Evolutionary conservation across 2,329 filamentous ascomycete genomes (phyloP).

Genomic region (Didymella arachidicola): DNA sequence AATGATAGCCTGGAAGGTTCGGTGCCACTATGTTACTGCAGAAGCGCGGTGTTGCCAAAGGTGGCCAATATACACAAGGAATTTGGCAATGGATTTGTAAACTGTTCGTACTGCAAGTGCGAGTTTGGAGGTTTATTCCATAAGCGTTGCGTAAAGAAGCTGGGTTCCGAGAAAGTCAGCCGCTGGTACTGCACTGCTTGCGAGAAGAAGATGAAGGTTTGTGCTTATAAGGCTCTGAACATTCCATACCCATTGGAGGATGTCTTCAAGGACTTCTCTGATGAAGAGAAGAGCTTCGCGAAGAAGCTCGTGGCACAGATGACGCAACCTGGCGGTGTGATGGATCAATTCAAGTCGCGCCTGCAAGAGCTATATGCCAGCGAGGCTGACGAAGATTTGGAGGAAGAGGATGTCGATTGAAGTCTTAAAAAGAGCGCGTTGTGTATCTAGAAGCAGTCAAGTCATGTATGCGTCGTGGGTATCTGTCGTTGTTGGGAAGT

Average conservation of each 20-base stretch:
- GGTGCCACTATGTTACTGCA: conserved; percentile 34
- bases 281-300: neutral
- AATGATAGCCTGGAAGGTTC: neutral
- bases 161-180: conserved; percentile 28
- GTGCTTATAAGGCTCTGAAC: conserved; percentile 16
- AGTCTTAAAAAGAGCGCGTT: neutral
- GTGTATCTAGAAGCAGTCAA: neutral
- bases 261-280: neutral
- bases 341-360: neutral
- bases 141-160: conserved; percentile 31
- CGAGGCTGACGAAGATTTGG: neutral
- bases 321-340: neutral
- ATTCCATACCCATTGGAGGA: neutral
- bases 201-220: conserved; percentile 24
- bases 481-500: neutral
- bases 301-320: neutral
- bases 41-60: neutral
- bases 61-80: neutral
- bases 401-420: conserved; percentile 4
- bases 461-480: neutral
- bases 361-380: neutral
- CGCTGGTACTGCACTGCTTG: conserved; percentile 40
- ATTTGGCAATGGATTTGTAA: conserved; percentile 10
- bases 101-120: conserved; percentile 33
- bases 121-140: conserved; percentile 29